Percentiles rank a stretch among this genome's conserved stretches.
phyloP scores from a whole-genome alignment of 2,329 filamentous ascomycete genomes.

The Cladophialophora chaetospira region DNA sequence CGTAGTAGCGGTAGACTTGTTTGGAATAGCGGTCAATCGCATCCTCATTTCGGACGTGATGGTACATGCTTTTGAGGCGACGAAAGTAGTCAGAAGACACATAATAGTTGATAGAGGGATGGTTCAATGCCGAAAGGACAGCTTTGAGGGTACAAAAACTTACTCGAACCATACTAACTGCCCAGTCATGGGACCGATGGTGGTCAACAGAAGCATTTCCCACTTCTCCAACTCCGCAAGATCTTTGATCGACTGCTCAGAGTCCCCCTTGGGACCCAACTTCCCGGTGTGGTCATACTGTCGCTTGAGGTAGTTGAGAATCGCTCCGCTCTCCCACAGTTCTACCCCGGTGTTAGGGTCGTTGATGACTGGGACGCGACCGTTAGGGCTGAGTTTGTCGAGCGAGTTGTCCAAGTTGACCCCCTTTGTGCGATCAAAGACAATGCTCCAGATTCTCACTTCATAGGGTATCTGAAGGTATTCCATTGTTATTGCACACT shows the following conservation, averaged over 20 bases:
- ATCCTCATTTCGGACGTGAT: slow-evolving; percentile 43
- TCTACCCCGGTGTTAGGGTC: slow-evolving; percentile 50
- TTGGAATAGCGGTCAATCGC: slow-evolving; percentile 44
- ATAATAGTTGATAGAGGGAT: background rate
- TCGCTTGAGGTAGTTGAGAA: slow-evolving; percentile 42
- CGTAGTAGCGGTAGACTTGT: slow-evolving; percentile 45
- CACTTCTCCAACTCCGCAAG: slow-evolving; percentile 49
- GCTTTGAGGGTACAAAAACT: background rate
- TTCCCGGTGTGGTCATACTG: slow-evolving; percentile 45
- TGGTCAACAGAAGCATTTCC: slow-evolving; percentile 47
- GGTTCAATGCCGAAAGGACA: background rate
- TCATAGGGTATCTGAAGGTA: slow-evolving; percentile 43
- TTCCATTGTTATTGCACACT: slow-evolving; percentile 46
- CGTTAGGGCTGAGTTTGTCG: slow-evolving; percentile 28
- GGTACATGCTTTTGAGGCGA: slow-evolving; percentile 34
- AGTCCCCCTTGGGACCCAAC: slow-evolving; percentile 39
- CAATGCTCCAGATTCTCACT: slow-evolving; percentile 46
- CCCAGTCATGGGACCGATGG: slow-evolving; percentile 46
- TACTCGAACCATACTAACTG: slow-evolving; percentile 46
- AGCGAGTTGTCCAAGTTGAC: background rate
- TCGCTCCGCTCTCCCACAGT: slow-evolving; percentile 43
- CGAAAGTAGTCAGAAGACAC: background rate
- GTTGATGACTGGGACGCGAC: slow-evolving; percentile 43
- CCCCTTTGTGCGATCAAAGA: slow-evolving; percentile 39
- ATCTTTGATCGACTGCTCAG: slow-evolving; percentile 38